Percentiles rank a stretch among this genome's conserved stretches.
phyloP scores from a whole-genome alignment of 371 early-diverging fungal genomes.

The Basidiobolus meristosporus region DNA sequence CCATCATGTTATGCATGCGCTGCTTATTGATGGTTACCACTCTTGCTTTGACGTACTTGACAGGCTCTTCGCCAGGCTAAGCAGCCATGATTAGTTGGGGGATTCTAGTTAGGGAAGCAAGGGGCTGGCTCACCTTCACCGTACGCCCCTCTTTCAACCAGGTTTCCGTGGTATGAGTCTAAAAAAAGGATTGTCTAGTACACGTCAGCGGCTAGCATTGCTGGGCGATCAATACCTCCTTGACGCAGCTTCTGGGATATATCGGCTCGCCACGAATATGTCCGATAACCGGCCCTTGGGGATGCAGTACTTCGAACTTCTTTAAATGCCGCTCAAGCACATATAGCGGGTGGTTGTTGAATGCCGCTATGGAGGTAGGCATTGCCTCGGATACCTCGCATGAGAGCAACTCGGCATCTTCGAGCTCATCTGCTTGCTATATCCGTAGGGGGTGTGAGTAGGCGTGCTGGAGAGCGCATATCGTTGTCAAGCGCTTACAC shows the following conservation, averaged over 20 bases:
- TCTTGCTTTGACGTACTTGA: constrained; percentile 43
- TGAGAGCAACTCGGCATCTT: constrained; percentile 23
- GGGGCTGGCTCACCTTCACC: constrained; percentile 11
- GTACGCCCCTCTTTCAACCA: constrained; percentile 45
- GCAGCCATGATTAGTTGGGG: neutral
- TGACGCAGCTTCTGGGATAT: constrained; percentile 53
- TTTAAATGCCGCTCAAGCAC: constrained; percentile 70
- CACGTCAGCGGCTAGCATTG: neutral
- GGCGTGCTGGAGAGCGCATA: neutral
- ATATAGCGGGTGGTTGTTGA: constrained; percentile 56
- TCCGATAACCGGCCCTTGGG: constrained; percentile 43
- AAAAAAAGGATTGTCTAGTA: neutral
- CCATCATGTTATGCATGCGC: constrained; percentile 20
- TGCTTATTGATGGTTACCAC: constrained; percentile 33
- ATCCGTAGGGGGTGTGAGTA: neutral
- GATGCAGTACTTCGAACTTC: constrained; percentile 49
- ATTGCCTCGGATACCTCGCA: constrained; percentile 34
- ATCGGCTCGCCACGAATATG: constrained; percentile 52
- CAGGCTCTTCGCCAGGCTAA: constrained; percentile 25
- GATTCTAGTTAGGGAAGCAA: neutral
- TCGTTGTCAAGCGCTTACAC: neutral
- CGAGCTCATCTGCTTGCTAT: constrained; percentile 16
- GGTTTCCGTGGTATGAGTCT: constrained; percentile 26
- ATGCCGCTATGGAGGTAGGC: constrained; percentile 56
- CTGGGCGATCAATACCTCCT: constrained; percentile 9